A percentile compares a stretch with the other conserved stretches of the same genome.
These are phyloP conservation scores for Phylloporus sp. DNA, from an alignment of 768 basidiomycete genomes.

Conservation along the genomic window DNA sequence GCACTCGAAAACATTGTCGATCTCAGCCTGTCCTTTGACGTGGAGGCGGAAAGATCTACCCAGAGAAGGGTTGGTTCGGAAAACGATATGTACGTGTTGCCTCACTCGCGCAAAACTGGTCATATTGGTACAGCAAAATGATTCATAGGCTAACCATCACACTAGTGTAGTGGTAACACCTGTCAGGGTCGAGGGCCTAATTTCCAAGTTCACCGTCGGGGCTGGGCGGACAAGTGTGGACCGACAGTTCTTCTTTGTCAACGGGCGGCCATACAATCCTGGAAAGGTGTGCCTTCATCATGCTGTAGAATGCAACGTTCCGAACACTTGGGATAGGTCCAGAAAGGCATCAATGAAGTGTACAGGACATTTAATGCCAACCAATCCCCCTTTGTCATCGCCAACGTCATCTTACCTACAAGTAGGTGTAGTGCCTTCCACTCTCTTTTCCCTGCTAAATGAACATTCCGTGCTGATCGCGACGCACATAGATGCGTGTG, in stretches of 20 bases:
- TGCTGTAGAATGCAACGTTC: background rate
- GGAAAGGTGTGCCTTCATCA: constrained; percentile 1
- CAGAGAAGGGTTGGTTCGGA: constrained; percentile 18
- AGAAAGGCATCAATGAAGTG: constrained; percentile 4
- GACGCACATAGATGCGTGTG: constrained; percentile 59
- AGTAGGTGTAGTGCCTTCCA: constrained; percentile 44
- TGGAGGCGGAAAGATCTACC: constrained; percentile 55
- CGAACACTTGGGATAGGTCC: background rate
- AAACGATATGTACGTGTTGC: constrained; percentile 19
- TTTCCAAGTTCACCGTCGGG: constrained; percentile 77
- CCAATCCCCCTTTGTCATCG: constrained; percentile 47
- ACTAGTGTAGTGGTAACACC: constrained; percentile 27
- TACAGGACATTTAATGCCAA: constrained; percentile 3
- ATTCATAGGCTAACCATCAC: background rate
- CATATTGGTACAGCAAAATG: background rate
- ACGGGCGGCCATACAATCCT: constrained; percentile 72
- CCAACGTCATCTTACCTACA: constrained; percentile 54
- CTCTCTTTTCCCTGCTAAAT: background rate
- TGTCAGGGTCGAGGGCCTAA: constrained; percentile 68
- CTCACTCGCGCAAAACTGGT: background rate
- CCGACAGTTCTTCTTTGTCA: constrained; percentile 90
- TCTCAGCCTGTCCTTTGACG: constrained; percentile 64
- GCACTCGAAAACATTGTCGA: constrained; percentile 71
- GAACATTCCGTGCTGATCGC: background rate
- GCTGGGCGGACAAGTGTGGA: constrained; percentile 77